Evolutionary conservation across 83 land plant species (phyloP), one percentile per base, ranked within the genome.

Genomic region (Isoetes engelmannii): DNA sequence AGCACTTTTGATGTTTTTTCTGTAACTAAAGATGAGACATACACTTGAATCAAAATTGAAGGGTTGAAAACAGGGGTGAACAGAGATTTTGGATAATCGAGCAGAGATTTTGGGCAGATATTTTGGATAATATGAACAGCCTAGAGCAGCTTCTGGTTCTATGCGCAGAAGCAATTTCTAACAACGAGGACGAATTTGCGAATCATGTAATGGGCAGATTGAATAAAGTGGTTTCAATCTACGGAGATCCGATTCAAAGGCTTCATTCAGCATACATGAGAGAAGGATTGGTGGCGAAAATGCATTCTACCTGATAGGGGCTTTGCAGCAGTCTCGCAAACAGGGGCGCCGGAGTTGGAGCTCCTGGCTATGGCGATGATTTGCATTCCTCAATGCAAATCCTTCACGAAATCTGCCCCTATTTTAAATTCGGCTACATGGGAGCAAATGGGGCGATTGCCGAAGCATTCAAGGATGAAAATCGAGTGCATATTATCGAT

Each of bases 401-500:
- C 18, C 41, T 69, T 37, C 44, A 55, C 7, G 72, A 69, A 57
- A 6, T 69, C 46, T 55, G 65, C 3, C 72, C 72, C 2, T 58
- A 69, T 57, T 54, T 69, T 62, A 57, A 58, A 18, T 69, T 69
- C 47, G 72, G 72, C 10, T 69, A 69, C 68, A 69, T 58, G 4
- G 72, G 63, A 15, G 72, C 72, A 60, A 69, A 69, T 37, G 72
- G 72, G 18, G 72, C 72, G 0, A 58, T 69, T 8, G 65, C 62
- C 0, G 72, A 69, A 0, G 72, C 72, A 1, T 59, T 69, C 15
- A 45, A 56, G 45, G 64, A 58, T 6, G 28, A 13, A 12, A 18
- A 43, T 7, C 60, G 44, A 45, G 62, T 69, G 45, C 72, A 69
- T 57, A 19, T 69, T 58, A 12, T 69, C 44, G 72, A 69, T 45